These are phyloP conservation scores for Amanita molliuscula DNA, from an alignment of 768 basidiomycete genomes.

Conservation along the genomic window DNA sequence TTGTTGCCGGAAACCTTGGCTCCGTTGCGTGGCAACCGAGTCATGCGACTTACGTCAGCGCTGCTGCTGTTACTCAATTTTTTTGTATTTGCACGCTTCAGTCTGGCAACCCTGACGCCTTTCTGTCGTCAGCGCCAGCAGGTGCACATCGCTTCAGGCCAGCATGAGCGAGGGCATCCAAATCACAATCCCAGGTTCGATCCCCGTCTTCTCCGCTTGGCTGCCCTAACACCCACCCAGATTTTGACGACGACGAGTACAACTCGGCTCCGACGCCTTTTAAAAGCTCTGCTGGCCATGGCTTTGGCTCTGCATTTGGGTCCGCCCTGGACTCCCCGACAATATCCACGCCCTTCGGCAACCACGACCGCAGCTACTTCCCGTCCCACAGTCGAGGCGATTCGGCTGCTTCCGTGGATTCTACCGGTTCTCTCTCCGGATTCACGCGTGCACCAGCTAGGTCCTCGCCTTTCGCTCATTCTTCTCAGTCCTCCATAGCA, in stretches of 20 bases:
- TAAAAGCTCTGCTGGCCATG: conserved; percentile 46
- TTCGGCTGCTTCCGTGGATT: conserved; percentile 72
- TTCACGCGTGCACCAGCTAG: conserved; percentile 39
- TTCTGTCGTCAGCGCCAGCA: background rate
- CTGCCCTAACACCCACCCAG: conserved; percentile 24
- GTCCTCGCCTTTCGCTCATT: conserved; percentile 54
- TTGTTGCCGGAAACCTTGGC: background rate
- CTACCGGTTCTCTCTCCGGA: conserved; percentile 53
- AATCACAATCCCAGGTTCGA: conserved; percentile 56
- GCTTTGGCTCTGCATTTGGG: conserved; percentile 19
- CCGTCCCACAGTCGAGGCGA: conserved; percentile 71
- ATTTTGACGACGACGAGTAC: conserved; percentile 73
- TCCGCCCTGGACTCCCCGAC: conserved; percentile 60
- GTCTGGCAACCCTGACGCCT: background rate
- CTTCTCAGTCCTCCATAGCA: conserved; percentile 61
- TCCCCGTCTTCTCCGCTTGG: background rate
- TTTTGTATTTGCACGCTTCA: background rate
- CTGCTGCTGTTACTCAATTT: background rate
- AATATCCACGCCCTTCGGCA: conserved; percentile 37
- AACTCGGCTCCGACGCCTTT: conserved; percentile 56
- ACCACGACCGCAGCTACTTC: conserved; percentile 46
- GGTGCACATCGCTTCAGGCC: background rate
- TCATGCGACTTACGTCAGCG: background rate
- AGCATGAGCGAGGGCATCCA: conserved; percentile 41
- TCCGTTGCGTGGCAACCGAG: background rate